A percentile compares a stretch with the other conserved stretches of the same genome.
Evolutionary conservation across 768 basidiomycete species (phyloP).

Genomic region (Tylopilus sp.): DNA sequence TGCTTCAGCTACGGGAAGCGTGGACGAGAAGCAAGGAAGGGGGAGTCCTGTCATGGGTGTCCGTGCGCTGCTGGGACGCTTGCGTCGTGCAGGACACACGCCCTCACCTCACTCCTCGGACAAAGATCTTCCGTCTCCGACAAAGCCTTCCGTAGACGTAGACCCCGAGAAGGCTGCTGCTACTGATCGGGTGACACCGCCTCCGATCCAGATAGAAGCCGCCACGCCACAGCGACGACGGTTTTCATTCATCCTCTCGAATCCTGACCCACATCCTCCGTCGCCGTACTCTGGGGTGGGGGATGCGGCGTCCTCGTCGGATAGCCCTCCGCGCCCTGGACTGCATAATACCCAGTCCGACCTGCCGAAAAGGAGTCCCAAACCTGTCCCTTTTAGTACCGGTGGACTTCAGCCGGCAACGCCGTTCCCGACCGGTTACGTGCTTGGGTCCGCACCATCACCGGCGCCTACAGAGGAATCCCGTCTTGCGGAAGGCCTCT

Average conservation of each 20-base stretch:
- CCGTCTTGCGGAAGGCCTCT: slow-evolving; percentile 24
- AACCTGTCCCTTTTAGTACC: neutral
- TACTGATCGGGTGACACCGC: slow-evolving; percentile 10
- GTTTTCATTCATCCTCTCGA: slow-evolving; percentile 31
- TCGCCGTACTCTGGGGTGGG: slow-evolving; percentile 15
- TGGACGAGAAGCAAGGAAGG: slow-evolving; percentile 22
- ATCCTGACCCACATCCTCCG: slow-evolving; percentile 27
- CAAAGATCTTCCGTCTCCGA: slow-evolving; percentile 19
- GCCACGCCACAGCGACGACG: slow-evolving; percentile 20
- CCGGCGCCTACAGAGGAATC: slow-evolving; percentile 28
- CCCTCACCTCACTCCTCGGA: slow-evolving; percentile 28
- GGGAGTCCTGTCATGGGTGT: slow-evolving; percentile 23
- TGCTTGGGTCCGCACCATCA: slow-evolving; percentile 12
- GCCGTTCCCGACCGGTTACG: slow-evolving; percentile 3
- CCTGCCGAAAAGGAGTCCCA: neutral
- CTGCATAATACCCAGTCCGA: neutral
- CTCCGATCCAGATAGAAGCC: slow-evolving; percentile 11
- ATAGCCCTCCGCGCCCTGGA: neutral
- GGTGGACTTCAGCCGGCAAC: neutral
- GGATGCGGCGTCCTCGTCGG: neutral
- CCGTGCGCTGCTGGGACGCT: slow-evolving; percentile 26
- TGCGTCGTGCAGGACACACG: slow-evolving; percentile 24
- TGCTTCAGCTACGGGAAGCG: slow-evolving; percentile 16
- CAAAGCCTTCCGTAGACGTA: slow-evolving; percentile 2
- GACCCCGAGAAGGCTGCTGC: slow-evolving; percentile 15